Conservation (phyloP, 257 asterid genomes). For the Agastache rugosa region DNA sequence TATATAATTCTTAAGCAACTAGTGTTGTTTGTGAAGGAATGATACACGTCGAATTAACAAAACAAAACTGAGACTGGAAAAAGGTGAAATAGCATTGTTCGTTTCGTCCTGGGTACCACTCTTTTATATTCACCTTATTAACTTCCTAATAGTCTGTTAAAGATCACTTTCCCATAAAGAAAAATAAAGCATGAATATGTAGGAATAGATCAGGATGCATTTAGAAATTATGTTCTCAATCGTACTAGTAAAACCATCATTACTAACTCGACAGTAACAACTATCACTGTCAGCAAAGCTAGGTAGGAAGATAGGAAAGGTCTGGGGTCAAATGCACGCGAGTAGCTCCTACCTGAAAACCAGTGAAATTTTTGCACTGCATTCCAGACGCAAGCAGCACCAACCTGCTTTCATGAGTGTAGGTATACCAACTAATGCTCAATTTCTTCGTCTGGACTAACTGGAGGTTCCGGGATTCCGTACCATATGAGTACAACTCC, state of each 20-base stretch:
- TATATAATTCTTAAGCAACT: slow-evolving; percentile 3
- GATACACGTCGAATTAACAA: slow-evolving; percentile 24
- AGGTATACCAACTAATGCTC: slow-evolving; percentile 82
- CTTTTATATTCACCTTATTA: slow-evolving; percentile 12
- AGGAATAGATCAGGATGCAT: slow-evolving; percentile 1
- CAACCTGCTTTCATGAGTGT: slow-evolving; percentile 97
- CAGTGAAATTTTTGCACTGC: slow-evolving; percentile 88
- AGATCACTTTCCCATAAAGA: not conserved
- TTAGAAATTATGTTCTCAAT: slow-evolving; percentile 10
- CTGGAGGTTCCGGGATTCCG: slow-evolving; percentile 65
- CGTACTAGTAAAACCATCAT: slow-evolving; percentile 4
- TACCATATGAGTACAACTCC: slow-evolving; percentile 68
- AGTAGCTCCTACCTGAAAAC: slow-evolving; percentile 80
- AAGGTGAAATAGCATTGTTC: slow-evolving; percentile 8
- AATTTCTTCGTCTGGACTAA: slow-evolving; percentile 76
- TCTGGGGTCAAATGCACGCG: slow-evolving; percentile 23
- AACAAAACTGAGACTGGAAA: slow-evolving; percentile 20
- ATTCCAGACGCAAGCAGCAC: slow-evolving; percentile 93
- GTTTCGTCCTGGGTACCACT: not conserved
- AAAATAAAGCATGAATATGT: not conserved
- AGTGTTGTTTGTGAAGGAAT: slow-evolving; percentile 6
- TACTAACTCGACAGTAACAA: slow-evolving; percentile 11
- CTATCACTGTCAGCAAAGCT: slow-evolving; percentile 21
- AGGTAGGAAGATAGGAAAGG: slow-evolving; percentile 14
- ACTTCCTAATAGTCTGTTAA: slow-evolving; percentile 24